phyloP scores from a whole-genome alignment of 1,284 basidiomycete genomes.

The Cryptococcus amylolentus region DNA sequence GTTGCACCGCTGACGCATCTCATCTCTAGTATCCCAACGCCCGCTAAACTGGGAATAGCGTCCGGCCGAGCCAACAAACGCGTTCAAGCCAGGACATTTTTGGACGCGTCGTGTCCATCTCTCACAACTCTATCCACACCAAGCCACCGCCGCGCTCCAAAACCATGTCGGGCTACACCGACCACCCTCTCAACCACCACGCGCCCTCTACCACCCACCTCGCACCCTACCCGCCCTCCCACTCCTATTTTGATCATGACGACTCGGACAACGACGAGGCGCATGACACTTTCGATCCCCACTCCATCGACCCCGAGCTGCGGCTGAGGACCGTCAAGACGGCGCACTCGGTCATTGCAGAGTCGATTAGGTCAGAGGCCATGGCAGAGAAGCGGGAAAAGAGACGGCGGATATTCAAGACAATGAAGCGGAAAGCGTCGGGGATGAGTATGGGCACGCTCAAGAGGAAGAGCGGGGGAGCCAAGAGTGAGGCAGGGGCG shows the following conservation, averaged over 20 bases:
- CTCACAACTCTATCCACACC: too few species aligned
- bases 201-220: background rate
- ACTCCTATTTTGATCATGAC: slow-evolving; percentile 11
- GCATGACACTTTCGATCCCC: slow-evolving; percentile 36
- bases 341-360: slow-evolving; percentile 80
- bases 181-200: background rate
- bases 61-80: too few species aligned
- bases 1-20: too few species aligned
- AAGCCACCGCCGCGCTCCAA: too few species aligned
- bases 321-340: slow-evolving; percentile 82
- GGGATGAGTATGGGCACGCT: slow-evolving; percentile 1
- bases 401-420: slow-evolving; percentile 53
- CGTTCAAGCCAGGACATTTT: too few species aligned
- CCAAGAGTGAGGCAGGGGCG: slow-evolving; percentile 2
- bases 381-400: slow-evolving; percentile 60
- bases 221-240: background rate
- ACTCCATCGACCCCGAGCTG: slow-evolving; percentile 72
- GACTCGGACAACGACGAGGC: slow-evolving; percentile 21
- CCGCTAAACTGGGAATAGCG: too few species aligned
- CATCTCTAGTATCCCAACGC: too few species aligned
- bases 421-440: slow-evolving; percentile 52
- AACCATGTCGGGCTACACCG: background rate
- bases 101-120: too few species aligned
- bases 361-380: slow-evolving; percentile 73
- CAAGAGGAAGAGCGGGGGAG: slow-evolving; percentile 12